A percentile compares a stretch with the other conserved stretches of the same genome.
Conservation (phyloP, 2,329 filamentous ascomycete genomes). For the Beauveria varroae region DNA sequence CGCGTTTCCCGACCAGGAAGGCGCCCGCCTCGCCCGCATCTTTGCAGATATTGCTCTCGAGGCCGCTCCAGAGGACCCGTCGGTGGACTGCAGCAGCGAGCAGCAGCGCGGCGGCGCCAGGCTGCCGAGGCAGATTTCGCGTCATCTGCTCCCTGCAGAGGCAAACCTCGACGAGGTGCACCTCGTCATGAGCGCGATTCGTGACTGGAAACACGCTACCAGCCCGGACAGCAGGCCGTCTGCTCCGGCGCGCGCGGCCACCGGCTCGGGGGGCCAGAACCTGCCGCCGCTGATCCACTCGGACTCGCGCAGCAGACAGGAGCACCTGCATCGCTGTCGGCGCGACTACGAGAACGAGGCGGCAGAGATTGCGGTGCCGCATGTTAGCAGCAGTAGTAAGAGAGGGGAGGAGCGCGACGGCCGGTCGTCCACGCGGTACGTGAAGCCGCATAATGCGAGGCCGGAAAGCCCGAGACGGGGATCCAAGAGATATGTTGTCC, state of each 20-base stretch:
- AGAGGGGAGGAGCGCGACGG: neutral
- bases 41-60: slow-evolving; percentile 64
- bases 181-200: slow-evolving; percentile 52
- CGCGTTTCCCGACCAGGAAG: slow-evolving; percentile 70
- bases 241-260: neutral
- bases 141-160: slow-evolving; percentile 59
- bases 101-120: slow-evolving; percentile 51
- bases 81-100: slow-evolving; percentile 52
- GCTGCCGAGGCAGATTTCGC: slow-evolving; percentile 71
- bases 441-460: neutral
- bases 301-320: neutral
- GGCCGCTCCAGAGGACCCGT: slow-evolving; percentile 24
- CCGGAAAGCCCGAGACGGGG: neutral
- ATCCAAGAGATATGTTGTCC: neutral
- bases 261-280: neutral
- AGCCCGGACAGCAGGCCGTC: neutral
- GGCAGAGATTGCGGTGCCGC: neutral
- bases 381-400: neutral
- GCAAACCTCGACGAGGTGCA: slow-evolving; percentile 51
- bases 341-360: neutral
- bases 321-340: neutral
- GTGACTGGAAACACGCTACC: slow-evolving; percentile 27
- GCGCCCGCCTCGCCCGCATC: slow-evolving; percentile 59
- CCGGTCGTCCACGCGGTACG: neutral
- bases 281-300: slow-evolving; percentile 1